Base-by-base conservation (phyloP, 805 yeast genomes). In the Pichia scutulata region DNA sequence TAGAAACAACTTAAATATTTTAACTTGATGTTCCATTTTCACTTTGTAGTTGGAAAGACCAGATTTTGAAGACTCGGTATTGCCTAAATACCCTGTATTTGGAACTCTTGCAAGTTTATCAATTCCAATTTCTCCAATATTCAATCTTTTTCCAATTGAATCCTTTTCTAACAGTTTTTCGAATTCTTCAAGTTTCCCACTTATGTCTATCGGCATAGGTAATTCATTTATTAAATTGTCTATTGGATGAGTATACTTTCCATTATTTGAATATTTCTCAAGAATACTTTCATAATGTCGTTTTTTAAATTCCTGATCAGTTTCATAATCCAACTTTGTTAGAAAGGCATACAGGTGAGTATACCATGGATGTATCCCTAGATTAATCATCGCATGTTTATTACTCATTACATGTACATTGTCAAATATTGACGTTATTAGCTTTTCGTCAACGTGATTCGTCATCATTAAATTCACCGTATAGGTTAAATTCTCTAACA, bases 321-420 rank as follows among this genome's bases (percentile, higher is more conserved):
- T 19, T 18, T 40, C 41, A 19, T 16, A 36, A 7, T 33, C 8
- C 9, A 52, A 19, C 8, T 49, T 44, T 18, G 57, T 52, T 1
- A 57, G 62, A n/a, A 66, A 58, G 2, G 76, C 68, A 54, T 80
- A 84, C 19, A 83, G 55, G 63, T 90, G 96, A 3, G 81, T 67
- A 60, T 78, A 90, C 98, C 98, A 92, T 0, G 99, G 99, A 65
- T 92, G 99, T 1, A 89, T 70, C 0, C 98, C 96, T 60, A 78
- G 77, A 39, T 77, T 76, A 0, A 84, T 77, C 9, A 69, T 61
- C 1, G 75, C 53, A 4, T 44, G 16, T 3, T 57, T 55, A 43
- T 23, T 52, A 24, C 23, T 46, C 14, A 2, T 24, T 22, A 53
- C 39, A 4, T 36, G 7, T 3, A 21, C 12, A 21, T 43, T 25